Percentiles rank a stretch among this genome's conserved stretches.
These are phyloP conservation scores for Candida dendrica DNA, from an alignment of 805 yeast genomes.

Conservation along the genomic window DNA sequence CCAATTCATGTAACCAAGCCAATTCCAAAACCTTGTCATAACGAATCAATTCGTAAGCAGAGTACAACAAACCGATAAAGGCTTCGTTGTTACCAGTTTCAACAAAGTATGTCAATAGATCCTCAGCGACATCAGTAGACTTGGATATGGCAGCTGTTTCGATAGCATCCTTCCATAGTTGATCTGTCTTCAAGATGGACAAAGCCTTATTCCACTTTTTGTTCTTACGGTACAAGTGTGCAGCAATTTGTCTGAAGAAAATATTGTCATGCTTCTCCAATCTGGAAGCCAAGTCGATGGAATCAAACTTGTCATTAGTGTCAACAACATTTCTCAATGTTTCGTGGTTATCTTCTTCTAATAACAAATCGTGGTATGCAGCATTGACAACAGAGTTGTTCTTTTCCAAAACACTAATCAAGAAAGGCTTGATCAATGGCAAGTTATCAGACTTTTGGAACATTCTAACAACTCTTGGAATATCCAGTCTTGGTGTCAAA, in stretches of 20 bases:
- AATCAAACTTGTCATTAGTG: slow-evolving; percentile 84
- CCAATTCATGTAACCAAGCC: slow-evolving; percentile 83
- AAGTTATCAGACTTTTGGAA: slow-evolving; percentile 93
- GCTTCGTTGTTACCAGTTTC: slow-evolving; percentile 96
- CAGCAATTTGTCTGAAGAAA: slow-evolving; percentile 95
- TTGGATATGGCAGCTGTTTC: slow-evolving; percentile 83
- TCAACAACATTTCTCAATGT: slow-evolving; percentile 84
- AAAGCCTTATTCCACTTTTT: slow-evolving; percentile 91
- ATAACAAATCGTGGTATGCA: slow-evolving; percentile 91
- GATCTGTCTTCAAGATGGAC: slow-evolving; percentile 82
- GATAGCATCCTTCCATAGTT: slow-evolving; percentile 91
- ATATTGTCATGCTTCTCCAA: slow-evolving; percentile 86
- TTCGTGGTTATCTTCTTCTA: slow-evolving; percentile 94
- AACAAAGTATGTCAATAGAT: slow-evolving; percentile 82
- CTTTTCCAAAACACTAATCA: slow-evolving; percentile 84
- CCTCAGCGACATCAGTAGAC: slow-evolving; percentile 78
- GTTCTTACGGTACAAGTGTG: slow-evolving; percentile 86
- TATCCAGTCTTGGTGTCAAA: slow-evolving; percentile 82
- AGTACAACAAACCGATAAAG: slow-evolving; percentile 80
- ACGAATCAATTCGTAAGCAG: slow-evolving; percentile 73
- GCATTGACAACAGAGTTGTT: slow-evolving; percentile 87
- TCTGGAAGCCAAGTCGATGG: slow-evolving; percentile 85
- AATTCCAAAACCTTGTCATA: slow-evolving; percentile 83
- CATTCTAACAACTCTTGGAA: slow-evolving; percentile 90
- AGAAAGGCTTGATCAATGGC: slow-evolving; percentile 92